Evolutionary conservation across 1,284 basidiomycete species (phyloP), one percentile per base, ranked within the genome.

Genomic region (Apiotrichum sp.): DNA sequence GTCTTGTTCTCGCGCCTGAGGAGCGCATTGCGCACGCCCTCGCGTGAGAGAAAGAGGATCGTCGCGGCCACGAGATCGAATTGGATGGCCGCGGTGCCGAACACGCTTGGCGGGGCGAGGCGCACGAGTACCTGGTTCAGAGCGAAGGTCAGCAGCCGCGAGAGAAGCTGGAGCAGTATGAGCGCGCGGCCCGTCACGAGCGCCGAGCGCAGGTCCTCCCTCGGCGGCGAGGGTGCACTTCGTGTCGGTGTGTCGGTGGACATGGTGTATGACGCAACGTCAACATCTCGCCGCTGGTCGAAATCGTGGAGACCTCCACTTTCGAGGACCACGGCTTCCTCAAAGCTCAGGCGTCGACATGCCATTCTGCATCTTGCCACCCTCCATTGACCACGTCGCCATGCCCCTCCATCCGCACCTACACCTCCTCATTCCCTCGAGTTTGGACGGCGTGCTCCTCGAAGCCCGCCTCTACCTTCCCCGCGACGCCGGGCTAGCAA

Each of bases 1-100:
- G 11, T 31, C 40, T 46, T 11, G 41, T 36, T 38, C 32, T 55
- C 35, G 9, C 52, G 32, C 11, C 71, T 64, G 10, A 93, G 78
- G 2, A 95, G 80, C 6, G 88, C 86, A 71, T 87, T 89, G 39
- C 93, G 82, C 9, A 98, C 83, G 4, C 93, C 93, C 73, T 98
- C 96, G 9, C 95, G 81, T 34, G 88, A 87, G 6, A 98, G 80
- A 71, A 98, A 96, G 40, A 98, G 81, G 65, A 96, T 88, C 11
- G 91, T 92, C 60, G 87, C 89, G 39, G 90, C 82, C 33, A 98
- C 74, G 36, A 88, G 81, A 67, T 93, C 90, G 72, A 93, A 88
- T 66, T 91, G 89, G 55, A 93, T 86, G 3, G 87, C 83, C 9
- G 88, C 88, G 0, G 87, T 88, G 6, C 89, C 90, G 66, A 93